Evolutionary conservation across 768 basidiomycete species (phyloP).

Genomic region (Rhizopogon vesiculosus): DNA sequence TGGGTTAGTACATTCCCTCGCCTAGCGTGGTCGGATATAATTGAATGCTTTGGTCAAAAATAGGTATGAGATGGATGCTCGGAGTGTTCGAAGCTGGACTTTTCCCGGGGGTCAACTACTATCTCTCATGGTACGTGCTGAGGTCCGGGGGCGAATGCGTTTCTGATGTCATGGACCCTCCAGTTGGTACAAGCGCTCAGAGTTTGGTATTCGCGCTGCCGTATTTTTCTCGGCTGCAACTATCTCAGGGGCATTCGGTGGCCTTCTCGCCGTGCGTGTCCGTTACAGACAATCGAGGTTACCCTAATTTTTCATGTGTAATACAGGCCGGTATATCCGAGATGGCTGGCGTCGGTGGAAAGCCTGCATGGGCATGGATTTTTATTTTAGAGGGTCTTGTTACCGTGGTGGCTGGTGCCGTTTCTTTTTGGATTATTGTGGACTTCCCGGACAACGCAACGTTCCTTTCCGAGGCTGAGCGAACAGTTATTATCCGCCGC

Average conservation of each 20-base stretch:
- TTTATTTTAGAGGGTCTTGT: slow-evolving; percentile 71
- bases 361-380: slow-evolving; percentile 66
- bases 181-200: slow-evolving; percentile 65
- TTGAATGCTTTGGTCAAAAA: background rate
- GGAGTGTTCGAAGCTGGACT: slow-evolving; percentile 61
- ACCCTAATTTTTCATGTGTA: background rate
- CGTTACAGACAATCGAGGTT: background rate
- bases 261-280: slow-evolving; percentile 56
- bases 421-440: slow-evolving; percentile 74
- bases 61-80: slow-evolving; percentile 68
- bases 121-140: slow-evolving; percentile 60
- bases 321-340: slow-evolving; percentile 56
- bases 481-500: slow-evolving; percentile 59
- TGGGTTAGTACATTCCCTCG: slow-evolving; percentile 39
- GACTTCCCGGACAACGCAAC: slow-evolving; percentile 82
- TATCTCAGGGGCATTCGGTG: slow-evolving; percentile 79
- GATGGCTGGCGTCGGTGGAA: slow-evolving; percentile 67
- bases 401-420: slow-evolving; percentile 59
- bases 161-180: slow-evolving; percentile 25
- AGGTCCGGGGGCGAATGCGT: too few species aligned
- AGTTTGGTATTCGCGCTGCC: slow-evolving; percentile 63
- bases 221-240: slow-evolving; percentile 78
- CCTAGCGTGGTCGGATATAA: background rate
- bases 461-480: slow-evolving; percentile 69
- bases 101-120: slow-evolving; percentile 52